Evolutionary conservation across 768 basidiomycete species (phyloP).

Genomic region (Bullera alba): DNA sequence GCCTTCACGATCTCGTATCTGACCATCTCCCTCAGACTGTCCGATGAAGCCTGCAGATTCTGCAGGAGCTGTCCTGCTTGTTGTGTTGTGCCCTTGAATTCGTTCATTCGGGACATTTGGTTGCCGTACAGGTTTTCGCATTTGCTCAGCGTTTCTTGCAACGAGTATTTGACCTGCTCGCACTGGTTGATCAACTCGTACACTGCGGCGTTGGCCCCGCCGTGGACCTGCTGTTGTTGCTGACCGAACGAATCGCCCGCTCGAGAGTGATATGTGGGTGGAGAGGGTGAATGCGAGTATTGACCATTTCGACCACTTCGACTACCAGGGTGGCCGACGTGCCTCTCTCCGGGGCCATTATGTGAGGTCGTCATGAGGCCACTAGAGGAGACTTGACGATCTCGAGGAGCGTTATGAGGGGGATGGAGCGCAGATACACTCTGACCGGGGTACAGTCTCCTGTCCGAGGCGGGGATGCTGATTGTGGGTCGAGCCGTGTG

Average conservation of each 20-base stretch:
- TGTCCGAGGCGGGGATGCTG: neutral
- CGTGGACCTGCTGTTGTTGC: neutral
- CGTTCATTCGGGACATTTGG: constrained; percentile 19
- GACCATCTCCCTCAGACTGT: constrained; percentile 40
- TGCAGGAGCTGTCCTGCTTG: constrained; percentile 20
- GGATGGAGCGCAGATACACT: neutral
- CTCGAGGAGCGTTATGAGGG: neutral
- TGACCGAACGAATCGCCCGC: neutral
- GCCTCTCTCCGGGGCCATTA: constrained; percentile 11
- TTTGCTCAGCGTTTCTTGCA: constrained; percentile 25
- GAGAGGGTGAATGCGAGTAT: neutral
- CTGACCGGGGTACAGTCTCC: constrained; percentile 8
- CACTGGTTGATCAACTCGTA: constrained; percentile 30
- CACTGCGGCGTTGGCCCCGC: constrained; percentile 4
- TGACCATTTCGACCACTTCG: neutral
- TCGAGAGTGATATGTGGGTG: neutral
- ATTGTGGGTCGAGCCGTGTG: constrained; percentile 5
- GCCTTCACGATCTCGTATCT: constrained; percentile 32
- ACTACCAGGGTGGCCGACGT: constrained; percentile 25
- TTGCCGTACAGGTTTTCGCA: constrained; percentile 16
- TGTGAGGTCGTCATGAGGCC: too few relatives aligned
- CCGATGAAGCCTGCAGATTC: constrained; percentile 28
- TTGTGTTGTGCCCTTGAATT: constrained; percentile 26
- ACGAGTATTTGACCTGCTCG: constrained; percentile 15
- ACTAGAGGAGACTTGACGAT: neutral